Evolutionary conservation across 2,329 filamentous ascomycete genomes (phyloP).

Genomic region (Alternaria metachromatica): DNA sequence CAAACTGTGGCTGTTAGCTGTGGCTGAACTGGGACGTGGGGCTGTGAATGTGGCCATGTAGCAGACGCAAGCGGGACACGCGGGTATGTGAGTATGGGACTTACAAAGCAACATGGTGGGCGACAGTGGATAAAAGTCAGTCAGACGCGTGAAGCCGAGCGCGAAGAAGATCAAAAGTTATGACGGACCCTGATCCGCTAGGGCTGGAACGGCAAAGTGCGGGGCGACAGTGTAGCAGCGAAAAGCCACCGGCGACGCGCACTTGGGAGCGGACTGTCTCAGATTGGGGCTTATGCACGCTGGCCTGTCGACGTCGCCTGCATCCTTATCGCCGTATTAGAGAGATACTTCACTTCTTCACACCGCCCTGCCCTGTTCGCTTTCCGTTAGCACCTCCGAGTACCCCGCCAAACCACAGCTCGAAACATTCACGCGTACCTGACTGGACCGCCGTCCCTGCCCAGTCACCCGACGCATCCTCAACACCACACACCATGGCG

Average conservation of each 20-base stretch:
- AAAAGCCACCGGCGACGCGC: conserved; percentile 20
- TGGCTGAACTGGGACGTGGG: not conserved
- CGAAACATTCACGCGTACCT: conserved; percentile 14
- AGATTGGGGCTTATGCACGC: conserved; percentile 20
- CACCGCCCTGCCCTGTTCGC: conserved; percentile 8
- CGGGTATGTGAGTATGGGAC: conserved; percentile 12
- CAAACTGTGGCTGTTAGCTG: conserved; percentile 62
- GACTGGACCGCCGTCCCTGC: conserved; percentile 1
- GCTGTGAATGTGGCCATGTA: no score
- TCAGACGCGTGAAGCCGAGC: not conserved
- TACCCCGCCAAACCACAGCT: conserved; percentile 13
- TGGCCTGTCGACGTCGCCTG: conserved; percentile 2
- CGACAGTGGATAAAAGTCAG: conserved; percentile 3
- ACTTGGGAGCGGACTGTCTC: conserved; percentile 23
- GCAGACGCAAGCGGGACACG: not conserved
- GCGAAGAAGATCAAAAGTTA: conserved; percentile 32
- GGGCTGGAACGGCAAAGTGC: conserved; percentile 29
- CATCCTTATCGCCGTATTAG: not conserved
- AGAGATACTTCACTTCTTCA: conserved; percentile 2
- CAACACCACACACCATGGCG: conserved; percentile 35
- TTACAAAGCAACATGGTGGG: conserved; percentile 70
- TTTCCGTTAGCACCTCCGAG: conserved; percentile 19
- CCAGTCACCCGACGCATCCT: conserved; percentile 1
- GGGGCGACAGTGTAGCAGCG: conserved; percentile 22
- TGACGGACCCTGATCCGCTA: conserved; percentile 32